phyloP scores from a whole-genome alignment of 2,329 filamentous ascomycete species.

The Septoria linicola region DNA sequence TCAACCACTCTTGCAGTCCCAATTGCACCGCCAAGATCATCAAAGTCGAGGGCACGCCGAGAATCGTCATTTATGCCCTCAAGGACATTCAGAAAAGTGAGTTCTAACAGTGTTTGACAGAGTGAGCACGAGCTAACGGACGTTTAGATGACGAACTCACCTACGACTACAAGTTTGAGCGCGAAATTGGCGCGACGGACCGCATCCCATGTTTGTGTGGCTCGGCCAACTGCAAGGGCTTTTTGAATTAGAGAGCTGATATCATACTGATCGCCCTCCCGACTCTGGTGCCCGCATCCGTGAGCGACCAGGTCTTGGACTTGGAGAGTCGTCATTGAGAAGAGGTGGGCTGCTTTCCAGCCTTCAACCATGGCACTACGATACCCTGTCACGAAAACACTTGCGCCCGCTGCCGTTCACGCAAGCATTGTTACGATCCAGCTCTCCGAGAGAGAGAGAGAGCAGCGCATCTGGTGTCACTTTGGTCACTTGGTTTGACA shows the following conservation, averaged over 20 bases:
- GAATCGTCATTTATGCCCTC: constrained; percentile 97
- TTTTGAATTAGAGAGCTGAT: constrained; percentile 88
- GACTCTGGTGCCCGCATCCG: too few relatives aligned
- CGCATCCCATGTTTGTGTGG: constrained; percentile 97
- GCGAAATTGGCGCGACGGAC: constrained; percentile 90
- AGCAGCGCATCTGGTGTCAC: too few relatives aligned
- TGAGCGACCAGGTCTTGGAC: too few relatives aligned
- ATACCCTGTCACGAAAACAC: too few relatives aligned
- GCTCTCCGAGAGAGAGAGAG: too few relatives aligned
- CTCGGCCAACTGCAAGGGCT: constrained; percentile 94
- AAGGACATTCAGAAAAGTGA: constrained; percentile 92
- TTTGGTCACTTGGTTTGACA: too few relatives aligned
- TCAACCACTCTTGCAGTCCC: constrained; percentile 97
- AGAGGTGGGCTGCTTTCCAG: too few relatives aligned
- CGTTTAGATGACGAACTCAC: constrained; percentile 90
- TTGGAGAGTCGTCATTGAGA: too few relatives aligned
- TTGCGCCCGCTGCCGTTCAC: too few relatives aligned
- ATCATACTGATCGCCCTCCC: too few relatives aligned
- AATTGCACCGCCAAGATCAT: constrained; percentile 99
- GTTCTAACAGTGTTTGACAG: constrained; percentile 40
- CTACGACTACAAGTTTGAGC: constrained; percentile 99
- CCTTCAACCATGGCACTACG: too few relatives aligned
- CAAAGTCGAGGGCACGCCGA: constrained; percentile 94
- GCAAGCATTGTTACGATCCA: too few relatives aligned
- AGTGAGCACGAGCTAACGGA: constrained; percentile 10